A percentile compares a stretch with the other conserved stretches of the same genome.
These are phyloP conservation scores for Alternaria arbusti DNA, from an alignment of 2,329 filamentous ascomycete genomes.

Conservation along the genomic window DNA sequence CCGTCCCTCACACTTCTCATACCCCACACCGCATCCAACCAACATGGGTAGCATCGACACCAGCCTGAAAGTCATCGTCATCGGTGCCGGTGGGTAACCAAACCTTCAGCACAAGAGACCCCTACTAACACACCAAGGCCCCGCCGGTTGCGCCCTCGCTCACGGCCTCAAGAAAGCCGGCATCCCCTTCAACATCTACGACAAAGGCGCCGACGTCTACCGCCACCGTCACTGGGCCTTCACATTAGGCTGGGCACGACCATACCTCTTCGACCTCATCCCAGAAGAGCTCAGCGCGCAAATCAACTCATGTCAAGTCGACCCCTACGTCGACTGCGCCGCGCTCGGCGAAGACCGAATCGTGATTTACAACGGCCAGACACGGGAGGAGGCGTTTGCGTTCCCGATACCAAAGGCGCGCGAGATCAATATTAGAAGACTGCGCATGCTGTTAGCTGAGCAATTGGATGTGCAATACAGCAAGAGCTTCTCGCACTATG, in stretches of 20 bases:
- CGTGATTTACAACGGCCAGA: conserved; percentile 43
- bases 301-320: conserved; percentile 41
- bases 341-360: conserved; percentile 39
- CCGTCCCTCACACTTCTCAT: neutral
- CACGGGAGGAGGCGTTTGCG: conserved; percentile 43
- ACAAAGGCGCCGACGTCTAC: conserved; percentile 35
- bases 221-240: conserved; percentile 48
- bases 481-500: conserved; percentile 27
- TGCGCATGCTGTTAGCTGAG: conserved; percentile 46
- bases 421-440: conserved; percentile 45
- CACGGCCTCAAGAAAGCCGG: conserved; percentile 50
- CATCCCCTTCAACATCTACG: conserved; percentile 38
- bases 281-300: conserved; percentile 32
- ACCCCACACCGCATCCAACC: neutral
- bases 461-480: conserved; percentile 44
- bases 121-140: conserved; percentile 35
- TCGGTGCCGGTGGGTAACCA: conserved; percentile 28
- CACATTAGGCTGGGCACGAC: conserved; percentile 45
- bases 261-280: conserved; percentile 39
- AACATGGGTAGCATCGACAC: conserved; percentile 5
- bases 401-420: conserved; percentile 43
- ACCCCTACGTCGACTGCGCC: conserved; percentile 39
- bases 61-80: conserved; percentile 30
- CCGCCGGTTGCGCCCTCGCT: conserved; percentile 51
- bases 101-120: neutral